Conservation (phyloP, 1,284 basidiomycete species). For the Cutaneotrichosporon arboriforme region DNA sequence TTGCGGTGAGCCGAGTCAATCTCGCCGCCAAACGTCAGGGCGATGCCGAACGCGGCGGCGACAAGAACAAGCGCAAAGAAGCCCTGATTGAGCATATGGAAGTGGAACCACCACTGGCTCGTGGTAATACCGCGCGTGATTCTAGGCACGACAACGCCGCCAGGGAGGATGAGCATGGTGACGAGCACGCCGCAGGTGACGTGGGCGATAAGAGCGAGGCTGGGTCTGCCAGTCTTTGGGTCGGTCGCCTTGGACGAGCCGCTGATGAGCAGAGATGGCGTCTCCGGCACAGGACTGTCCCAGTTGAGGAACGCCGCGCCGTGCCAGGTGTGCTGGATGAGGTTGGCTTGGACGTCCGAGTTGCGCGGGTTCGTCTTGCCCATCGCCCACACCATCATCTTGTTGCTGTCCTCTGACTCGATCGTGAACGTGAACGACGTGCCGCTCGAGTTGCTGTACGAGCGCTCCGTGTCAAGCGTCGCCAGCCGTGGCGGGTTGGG, state of each 20-base stretch:
- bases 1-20: constrained; percentile 54
- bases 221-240: background rate
- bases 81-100: constrained; percentile 54
- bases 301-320: constrained; percentile 1
- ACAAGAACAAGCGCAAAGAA: constrained; percentile 57
- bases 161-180: constrained; percentile 58
- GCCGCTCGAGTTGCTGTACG: constrained; percentile 32
- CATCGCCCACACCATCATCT: constrained; percentile 55
- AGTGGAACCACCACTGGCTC: constrained; percentile 54
- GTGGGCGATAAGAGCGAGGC: constrained; percentile 53
- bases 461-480: constrained; percentile 44
- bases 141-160: constrained; percentile 58
- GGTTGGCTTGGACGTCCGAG: constrained; percentile 44
- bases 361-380: constrained; percentile 50
- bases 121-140: constrained; percentile 55
- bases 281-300: background rate
- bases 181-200: constrained; percentile 55
- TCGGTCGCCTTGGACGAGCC: constrained; percentile 4
- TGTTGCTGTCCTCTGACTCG: constrained; percentile 49
- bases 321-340: constrained; percentile 49
- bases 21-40: constrained; percentile 14
- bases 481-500: constrained; percentile 53
- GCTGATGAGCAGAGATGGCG: background rate
- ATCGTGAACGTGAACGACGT: constrained; percentile 52
- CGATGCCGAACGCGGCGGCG: constrained; percentile 50